Evolutionary conservation across 108 stramenopile species (phyloP).

Genomic region (Skeletonema costatum): DNA sequence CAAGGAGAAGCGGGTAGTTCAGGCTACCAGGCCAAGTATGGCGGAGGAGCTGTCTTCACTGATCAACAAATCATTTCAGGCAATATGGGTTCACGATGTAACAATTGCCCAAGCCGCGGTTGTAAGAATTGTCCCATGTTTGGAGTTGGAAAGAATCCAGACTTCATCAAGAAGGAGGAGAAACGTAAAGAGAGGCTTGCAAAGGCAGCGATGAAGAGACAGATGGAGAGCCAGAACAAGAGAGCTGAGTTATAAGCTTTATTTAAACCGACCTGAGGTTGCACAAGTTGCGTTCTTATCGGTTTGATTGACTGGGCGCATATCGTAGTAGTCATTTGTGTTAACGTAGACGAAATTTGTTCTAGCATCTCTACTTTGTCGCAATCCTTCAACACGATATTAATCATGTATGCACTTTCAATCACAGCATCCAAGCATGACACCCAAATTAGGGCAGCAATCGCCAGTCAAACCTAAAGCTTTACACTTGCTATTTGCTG

Average conservation of each 20-base stretch:
- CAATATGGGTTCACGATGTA: slow-evolving; percentile 77
- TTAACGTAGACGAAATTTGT: not conserved
- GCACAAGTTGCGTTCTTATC: not conserved
- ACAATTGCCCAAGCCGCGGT: slow-evolving; percentile 77
- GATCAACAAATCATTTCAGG: slow-evolving; percentile 74
- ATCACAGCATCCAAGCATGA: slow-evolving; percentile 40
- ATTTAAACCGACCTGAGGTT: not conserved
- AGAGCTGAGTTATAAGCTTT: slow-evolving; percentile 85
- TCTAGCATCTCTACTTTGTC: not conserved
- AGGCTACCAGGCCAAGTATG: slow-evolving; percentile 37
- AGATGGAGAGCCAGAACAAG: slow-evolving; percentile 89
- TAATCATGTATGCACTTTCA: too few species aligned
- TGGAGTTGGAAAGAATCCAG: slow-evolving; percentile 89
- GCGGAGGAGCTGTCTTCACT: slow-evolving; percentile 64
- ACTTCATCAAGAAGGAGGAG: slow-evolving; percentile 75
- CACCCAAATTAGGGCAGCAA: slow-evolving; percentile 37
- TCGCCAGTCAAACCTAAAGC: slow-evolving; percentile 20
- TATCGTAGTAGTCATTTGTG: not conserved
- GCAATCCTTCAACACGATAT: too few species aligned
- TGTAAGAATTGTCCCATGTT: slow-evolving; percentile 90
- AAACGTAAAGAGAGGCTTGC: slow-evolving; percentile 54
- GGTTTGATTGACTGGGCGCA: not conserved
- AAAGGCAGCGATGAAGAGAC: slow-evolving; percentile 63
- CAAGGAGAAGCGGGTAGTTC: slow-evolving; percentile 59
- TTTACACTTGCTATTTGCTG: slow-evolving; percentile 26